Conservation (phyloP, 2,329 filamentous ascomycete genomes). For the Fusarium foetens region DNA sequence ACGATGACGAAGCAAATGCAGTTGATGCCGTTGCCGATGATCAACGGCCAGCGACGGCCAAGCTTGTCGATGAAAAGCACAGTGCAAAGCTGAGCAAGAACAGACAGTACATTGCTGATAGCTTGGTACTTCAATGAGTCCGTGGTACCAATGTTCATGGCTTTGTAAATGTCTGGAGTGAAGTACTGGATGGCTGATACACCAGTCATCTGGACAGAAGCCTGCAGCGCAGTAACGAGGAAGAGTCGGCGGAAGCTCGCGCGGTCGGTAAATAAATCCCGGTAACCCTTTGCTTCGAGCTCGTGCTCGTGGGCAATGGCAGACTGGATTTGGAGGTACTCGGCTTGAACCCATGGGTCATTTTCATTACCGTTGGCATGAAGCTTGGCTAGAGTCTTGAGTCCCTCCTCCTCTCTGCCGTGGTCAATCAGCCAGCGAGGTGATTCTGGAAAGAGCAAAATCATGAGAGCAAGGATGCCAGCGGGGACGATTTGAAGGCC, state of each 20-base stretch:
- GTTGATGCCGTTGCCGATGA: background rate
- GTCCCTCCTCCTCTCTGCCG: background rate
- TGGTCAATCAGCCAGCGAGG: background rate
- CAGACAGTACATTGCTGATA: background rate
- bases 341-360: background rate
- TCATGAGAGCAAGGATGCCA: background rate
- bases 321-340: background rate
- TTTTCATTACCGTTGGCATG: background rate
- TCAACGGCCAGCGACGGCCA: background rate
- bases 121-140: background rate
- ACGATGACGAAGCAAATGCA: background rate
- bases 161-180: background rate
- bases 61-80: background rate
- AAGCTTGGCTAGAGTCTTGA: background rate
- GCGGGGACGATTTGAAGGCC: background rate
- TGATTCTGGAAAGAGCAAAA: background rate
- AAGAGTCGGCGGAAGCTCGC: background rate
- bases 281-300: background rate
- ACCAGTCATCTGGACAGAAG: background rate
- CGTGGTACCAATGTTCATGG: background rate
- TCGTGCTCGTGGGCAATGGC: background rate
- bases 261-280: background rate
- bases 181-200: background rate
- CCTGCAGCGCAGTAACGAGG: background rate
- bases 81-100: background rate